These are phyloP conservation scores for Paraglomus brasilianum DNA, from an alignment of 192 early-diverging fungal species.

Conservation along the genomic window DNA sequence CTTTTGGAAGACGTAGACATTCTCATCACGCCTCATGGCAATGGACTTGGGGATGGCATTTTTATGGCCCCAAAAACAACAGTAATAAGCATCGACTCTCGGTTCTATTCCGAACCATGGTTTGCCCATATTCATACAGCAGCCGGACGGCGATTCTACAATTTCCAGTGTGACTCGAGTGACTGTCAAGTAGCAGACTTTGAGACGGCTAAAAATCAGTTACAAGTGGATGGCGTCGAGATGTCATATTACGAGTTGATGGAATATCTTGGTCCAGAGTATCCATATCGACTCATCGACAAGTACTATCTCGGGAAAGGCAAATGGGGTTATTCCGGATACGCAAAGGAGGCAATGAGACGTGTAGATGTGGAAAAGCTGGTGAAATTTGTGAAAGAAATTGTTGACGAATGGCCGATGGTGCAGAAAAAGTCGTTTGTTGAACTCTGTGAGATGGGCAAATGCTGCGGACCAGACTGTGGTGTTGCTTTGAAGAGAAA, in stretches of 20 bases:
- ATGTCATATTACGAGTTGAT: neutral
- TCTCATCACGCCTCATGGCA: conserved; percentile 33
- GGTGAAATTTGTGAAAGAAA: conserved; percentile 6
- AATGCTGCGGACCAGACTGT: conserved; percentile 5
- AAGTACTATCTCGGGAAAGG: neutral
- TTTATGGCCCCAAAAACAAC: conserved; percentile 34
- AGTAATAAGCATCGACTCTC: conserved; percentile 31
- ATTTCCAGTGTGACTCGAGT: conserved; percentile 1
- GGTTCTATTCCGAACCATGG: conserved; percentile 29
- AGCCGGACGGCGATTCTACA: conserved; percentile 30
- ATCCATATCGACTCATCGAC: neutral
- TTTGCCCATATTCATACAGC: conserved; percentile 32
- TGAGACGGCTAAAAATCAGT: neutral
- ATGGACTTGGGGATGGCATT: conserved; percentile 32
- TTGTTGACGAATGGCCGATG: neutral
- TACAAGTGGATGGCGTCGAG: neutral
- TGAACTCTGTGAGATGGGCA: conserved; percentile 5
- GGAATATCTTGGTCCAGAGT: conserved; percentile 14
- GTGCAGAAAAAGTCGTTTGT: conserved; percentile 4
- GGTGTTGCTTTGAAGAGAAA: neutral
- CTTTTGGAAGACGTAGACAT: conserved; percentile 35
- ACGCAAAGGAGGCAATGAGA: conserved; percentile 7
- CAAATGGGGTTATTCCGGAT: neutral
- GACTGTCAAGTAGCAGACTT: conserved; percentile 6
- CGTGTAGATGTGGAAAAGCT: conserved; percentile 5